Percentiles rank a stretch among this genome's conserved stretches.
Conservation (phyloP, 1,284 basidiomycete species). For the Trametes versicolor region DNA sequence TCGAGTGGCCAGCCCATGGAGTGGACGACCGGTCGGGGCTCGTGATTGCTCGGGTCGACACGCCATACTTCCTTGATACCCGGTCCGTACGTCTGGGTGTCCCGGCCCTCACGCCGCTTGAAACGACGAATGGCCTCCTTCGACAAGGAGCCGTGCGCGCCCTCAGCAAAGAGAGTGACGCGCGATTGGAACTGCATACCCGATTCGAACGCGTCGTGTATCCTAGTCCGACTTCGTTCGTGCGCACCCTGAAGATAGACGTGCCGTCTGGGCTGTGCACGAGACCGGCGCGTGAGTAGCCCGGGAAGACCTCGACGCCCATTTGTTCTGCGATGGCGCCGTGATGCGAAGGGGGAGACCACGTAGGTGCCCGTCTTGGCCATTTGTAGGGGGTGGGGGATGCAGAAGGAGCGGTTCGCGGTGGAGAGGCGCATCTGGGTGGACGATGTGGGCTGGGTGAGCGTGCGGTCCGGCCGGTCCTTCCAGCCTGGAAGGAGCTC, state of each 20-base stretch:
- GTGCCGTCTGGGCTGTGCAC: slow-evolving; percentile 78
- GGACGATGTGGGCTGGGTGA: slow-evolving; percentile 84
- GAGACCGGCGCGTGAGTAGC: slow-evolving; percentile 91
- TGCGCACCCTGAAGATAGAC: slow-evolving; percentile 85
- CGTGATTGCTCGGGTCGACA: slow-evolving; percentile 80
- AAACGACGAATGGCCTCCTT: slow-evolving; percentile 87
- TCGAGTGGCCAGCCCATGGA: slow-evolving; percentile 95
- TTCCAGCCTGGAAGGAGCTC: slow-evolving; percentile 94
- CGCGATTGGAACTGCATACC: slow-evolving; percentile 98
- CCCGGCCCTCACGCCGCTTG: slow-evolving; percentile 78
- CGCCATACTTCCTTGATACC: slow-evolving; percentile 99
- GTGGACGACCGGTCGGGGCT: slow-evolving; percentile 91
- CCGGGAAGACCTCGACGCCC: slow-evolving; percentile 97
- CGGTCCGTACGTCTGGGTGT: slow-evolving; percentile 97
- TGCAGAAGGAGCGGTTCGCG: slow-evolving; percentile 73
- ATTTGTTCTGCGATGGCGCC: slow-evolving; percentile 87
- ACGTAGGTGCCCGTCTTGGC: slow-evolving; percentile 96
- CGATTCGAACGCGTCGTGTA: slow-evolving; percentile 93
- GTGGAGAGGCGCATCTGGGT: slow-evolving; percentile 94
- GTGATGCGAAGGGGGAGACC: slow-evolving; percentile 89
- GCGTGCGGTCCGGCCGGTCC: slow-evolving; percentile 61
- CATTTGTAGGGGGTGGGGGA: slow-evolving; percentile 99
- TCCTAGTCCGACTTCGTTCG: slow-evolving; percentile 94
- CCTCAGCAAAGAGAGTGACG: slow-evolving; percentile 94
- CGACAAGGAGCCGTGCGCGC: slow-evolving; percentile 92